Percentiles rank a stretch among this genome's conserved stretches.
Conservation (phyloP, 1,139 yeast species). For the Wickerhamomyces sp. region DNA sequence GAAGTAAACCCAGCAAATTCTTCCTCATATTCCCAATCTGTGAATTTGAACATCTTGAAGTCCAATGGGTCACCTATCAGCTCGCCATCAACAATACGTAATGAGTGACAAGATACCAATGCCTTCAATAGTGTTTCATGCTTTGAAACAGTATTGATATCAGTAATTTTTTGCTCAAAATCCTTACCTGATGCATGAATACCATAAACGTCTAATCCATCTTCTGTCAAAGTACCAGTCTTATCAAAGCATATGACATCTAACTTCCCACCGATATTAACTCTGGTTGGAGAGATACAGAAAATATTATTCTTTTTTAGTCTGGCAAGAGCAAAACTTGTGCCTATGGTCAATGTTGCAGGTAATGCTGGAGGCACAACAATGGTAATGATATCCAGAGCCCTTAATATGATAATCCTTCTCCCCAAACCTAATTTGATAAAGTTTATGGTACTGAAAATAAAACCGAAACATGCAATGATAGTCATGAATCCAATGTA, state of each 20-base stretch:
- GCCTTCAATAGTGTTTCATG: constrained; percentile 34
- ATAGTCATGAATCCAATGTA: constrained; percentile 92
- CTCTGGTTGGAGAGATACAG: constrained; percentile 91
- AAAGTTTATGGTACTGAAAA: constrained; percentile 79
- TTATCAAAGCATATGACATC: constrained; percentile 92
- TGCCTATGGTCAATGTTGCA: constrained; percentile 94
- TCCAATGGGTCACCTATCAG: constrained; percentile 92
- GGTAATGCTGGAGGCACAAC: constrained; percentile 99
- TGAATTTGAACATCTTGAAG: constrained; percentile 86
- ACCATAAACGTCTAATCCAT: constrained; percentile 90
- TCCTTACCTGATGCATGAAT: constrained; percentile 58
- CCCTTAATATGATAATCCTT: constrained; percentile 73
- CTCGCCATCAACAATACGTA: constrained; percentile 72
- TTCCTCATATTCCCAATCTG: constrained; percentile 72
- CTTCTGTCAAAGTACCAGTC: constrained; percentile 96
- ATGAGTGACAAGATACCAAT: constrained; percentile 84
- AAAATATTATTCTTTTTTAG: constrained; percentile 65
- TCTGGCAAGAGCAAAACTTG: constrained; percentile 83
- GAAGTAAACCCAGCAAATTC: constrained; percentile 43
- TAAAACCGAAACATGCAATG: constrained; percentile 81
- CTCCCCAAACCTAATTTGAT: constrained; percentile 68
- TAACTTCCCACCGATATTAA: constrained; percentile 90
- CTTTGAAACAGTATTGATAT: constrained; percentile 27
- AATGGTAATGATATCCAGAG: constrained; percentile 88
- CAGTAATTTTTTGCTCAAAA: constrained; percentile 44